Conservation (phyloP, 371 early-diverging fungal species). For the Rhizopus arrhizus region DNA sequence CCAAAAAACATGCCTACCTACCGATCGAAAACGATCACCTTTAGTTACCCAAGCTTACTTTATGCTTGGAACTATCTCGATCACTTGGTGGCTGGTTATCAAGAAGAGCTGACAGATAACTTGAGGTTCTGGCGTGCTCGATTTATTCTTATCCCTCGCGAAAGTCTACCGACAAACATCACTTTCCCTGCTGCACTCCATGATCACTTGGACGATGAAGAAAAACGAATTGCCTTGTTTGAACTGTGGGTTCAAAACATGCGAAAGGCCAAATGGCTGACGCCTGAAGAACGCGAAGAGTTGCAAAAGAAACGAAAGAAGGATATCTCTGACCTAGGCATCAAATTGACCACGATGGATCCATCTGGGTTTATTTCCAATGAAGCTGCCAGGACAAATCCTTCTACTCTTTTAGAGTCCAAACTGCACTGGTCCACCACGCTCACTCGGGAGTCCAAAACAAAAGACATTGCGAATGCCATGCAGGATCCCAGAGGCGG, state of each 20-base stretch:
- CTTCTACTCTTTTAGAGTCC: neutral
- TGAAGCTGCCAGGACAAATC: constrained; percentile 14
- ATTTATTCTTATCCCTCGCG: constrained; percentile 88
- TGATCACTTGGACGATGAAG: constrained; percentile 85
- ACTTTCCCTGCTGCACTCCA: constrained; percentile 29
- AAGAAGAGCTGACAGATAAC: constrained; percentile 79
- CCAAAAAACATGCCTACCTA: constrained; percentile 72
- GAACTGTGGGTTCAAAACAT: constrained; percentile 81
- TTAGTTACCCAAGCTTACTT: constrained; percentile 75
- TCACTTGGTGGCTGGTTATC: constrained; percentile 82
- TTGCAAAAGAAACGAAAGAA: constrained; percentile 48
- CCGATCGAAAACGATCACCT: constrained; percentile 56
- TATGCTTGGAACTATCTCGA: constrained; percentile 97
- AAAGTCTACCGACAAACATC: constrained; percentile 56
- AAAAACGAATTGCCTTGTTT: constrained; percentile 85
- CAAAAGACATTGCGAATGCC: constrained; percentile 68
- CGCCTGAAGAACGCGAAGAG: constrained; percentile 52
- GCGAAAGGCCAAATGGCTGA: constrained; percentile 58
- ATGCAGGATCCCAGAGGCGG: constrained; percentile 79
- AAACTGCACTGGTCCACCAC: constrained; percentile 23
- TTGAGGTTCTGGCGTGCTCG: constrained; percentile 87
- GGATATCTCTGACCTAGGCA: constrained; percentile 47
- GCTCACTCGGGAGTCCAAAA: constrained; percentile 51
- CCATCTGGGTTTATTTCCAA: constrained; percentile 45
- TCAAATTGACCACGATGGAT: constrained; percentile 52